These are phyloP conservation scores for Colletotrichum filicis DNA, from an alignment of 2,329 filamentous ascomycete genomes.

Conservation along the genomic window DNA sequence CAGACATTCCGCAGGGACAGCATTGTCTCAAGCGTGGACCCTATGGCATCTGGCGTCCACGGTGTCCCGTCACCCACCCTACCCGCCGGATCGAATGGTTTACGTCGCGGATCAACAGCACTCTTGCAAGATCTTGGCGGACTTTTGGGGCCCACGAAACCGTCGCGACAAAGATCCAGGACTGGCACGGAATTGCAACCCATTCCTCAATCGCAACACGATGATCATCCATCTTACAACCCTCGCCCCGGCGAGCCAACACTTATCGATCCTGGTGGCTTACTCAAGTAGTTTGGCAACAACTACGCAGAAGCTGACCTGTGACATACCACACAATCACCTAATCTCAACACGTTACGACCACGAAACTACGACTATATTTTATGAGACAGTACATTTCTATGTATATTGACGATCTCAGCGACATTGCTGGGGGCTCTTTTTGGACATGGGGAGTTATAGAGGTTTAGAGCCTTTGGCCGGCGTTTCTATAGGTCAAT, in stretches of 20 bases:
- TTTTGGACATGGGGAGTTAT: conserved; percentile 18
- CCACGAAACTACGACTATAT: background rate
- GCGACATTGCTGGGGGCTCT: background rate
- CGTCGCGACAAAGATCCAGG: conserved; percentile 44
- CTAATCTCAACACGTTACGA: background rate
- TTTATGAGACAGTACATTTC: conserved; percentile 3
- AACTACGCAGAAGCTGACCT: background rate
- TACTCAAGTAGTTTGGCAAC: conserved; percentile 44
- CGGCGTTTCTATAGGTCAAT: conserved; percentile 23
- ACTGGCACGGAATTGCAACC: conserved; percentile 57
- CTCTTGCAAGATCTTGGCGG: conserved; percentile 70
- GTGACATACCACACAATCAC: background rate
- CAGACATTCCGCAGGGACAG: conserved; percentile 52
- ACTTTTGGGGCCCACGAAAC: conserved; percentile 56
- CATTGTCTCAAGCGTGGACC: conserved; percentile 53
- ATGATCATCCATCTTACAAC: conserved; percentile 43
- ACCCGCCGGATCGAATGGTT: conserved; percentile 55
- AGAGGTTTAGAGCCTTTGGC: conserved; percentile 22
- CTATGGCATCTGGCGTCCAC: conserved; percentile 45
- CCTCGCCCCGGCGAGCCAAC: conserved; percentile 44
- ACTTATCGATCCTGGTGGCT: conserved; percentile 53
- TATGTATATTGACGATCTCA: conserved; percentile 27
- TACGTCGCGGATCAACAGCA: conserved; percentile 65
- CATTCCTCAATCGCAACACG: conserved; percentile 54
- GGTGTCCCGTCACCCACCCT: conserved; percentile 54